Evolutionary conservation across 2,329 filamentous ascomycete species (phyloP).

Genomic region (Phaeosphaeria sp.): DNA sequence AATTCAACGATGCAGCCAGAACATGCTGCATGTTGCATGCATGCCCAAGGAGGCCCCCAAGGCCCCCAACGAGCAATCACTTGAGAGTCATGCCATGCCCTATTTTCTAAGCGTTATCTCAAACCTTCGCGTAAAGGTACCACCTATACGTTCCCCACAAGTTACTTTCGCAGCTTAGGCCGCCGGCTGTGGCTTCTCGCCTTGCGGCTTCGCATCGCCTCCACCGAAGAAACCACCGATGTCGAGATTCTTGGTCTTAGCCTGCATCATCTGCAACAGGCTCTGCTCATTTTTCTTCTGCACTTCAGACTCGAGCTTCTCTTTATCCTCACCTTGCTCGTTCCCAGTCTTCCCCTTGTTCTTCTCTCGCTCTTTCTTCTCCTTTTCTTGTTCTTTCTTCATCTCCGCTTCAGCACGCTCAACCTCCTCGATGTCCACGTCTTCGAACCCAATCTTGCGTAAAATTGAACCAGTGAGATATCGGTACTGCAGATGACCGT

Average conservation of each 20-base stretch:
- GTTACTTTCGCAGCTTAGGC: not conserved
- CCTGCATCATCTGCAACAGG: slow-evolving; percentile 51
- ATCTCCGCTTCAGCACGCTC: slow-evolving; percentile 54
- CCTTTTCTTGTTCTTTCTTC: slow-evolving; percentile 53
- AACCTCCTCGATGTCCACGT: slow-evolving; percentile 56
- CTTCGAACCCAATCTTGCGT: slow-evolving; percentile 60
- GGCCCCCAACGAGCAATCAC: too few relatives aligned
- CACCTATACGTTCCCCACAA: not conserved
- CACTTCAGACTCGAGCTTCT: slow-evolving; percentile 50
- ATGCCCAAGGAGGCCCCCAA: too few relatives aligned
- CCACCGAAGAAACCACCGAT: slow-evolving; percentile 19
- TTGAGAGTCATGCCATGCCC: not conserved
- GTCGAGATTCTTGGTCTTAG: slow-evolving; percentile 46
- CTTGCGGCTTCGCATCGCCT: slow-evolving; percentile 3
- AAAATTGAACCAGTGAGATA: slow-evolving; percentile 60
- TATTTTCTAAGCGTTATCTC: too few relatives aligned
- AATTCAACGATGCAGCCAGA: too few relatives aligned
- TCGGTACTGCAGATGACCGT: slow-evolving; percentile 59
- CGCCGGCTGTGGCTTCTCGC: slow-evolving; percentile 4
- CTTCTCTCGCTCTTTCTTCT: slow-evolving; percentile 47
- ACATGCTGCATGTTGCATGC: too few relatives aligned
- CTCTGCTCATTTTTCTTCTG: slow-evolving; percentile 54
- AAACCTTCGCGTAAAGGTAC: not conserved
- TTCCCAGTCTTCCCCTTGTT: slow-evolving; percentile 31
- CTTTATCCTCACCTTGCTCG: slow-evolving; percentile 39